Evolutionary conservation across 495 filamentous ascomycete species (phyloP), one percentile per base, ranked within the genome.

Genomic region (Mytilinidion resinicola): DNA sequence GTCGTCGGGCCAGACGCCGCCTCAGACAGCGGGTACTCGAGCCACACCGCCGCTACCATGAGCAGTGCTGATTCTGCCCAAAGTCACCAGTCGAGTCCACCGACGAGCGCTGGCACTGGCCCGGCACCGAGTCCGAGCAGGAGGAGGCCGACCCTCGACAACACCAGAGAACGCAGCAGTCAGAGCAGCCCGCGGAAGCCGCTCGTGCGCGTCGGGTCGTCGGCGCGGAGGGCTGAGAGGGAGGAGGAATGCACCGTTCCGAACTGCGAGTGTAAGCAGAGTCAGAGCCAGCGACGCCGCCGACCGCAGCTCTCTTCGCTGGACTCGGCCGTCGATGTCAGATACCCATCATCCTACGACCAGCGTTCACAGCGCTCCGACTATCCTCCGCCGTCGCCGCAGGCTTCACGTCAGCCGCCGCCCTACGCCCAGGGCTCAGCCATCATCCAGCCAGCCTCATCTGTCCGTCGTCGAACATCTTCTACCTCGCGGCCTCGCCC

Each of bases 21-120:
- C 55, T 84, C 80, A 70, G 83, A 86, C 70, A 84, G 81, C 42
- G 83, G 82, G 54, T 85, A 84, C 75, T 85, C 82, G 60, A 84
- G 77, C 76, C 82, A 78, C 70, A 85, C 79, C 59, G 73, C 75
- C 57, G 79, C 80, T 63, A 81, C 81, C 30, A 72, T 71, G 60
- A 74, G 73, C 67, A 80, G 76, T 70, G 76, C 78, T 72, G 76
- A 80, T 73, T 80, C 80, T 59, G 76, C 70, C 34, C 71, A 62
- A 76, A 66, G 61, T 61, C 46, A 53, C 20, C 42, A 59, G 59
- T 57, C 64, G 47, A 49, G 55, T 19, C 49, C 66, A 17, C 53
- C 66, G 35, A 50, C 61, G 14, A 44, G 34, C n/a, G 55, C 49
- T 14, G n/a, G 44, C n/a, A 55, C 43, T 19, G 42, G 38, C 50